A percentile compares a stretch with the other conserved stretches of the same genome.
Conservation (phyloP, 1,139 yeast genomes). For the Diutina sp. region DNA sequence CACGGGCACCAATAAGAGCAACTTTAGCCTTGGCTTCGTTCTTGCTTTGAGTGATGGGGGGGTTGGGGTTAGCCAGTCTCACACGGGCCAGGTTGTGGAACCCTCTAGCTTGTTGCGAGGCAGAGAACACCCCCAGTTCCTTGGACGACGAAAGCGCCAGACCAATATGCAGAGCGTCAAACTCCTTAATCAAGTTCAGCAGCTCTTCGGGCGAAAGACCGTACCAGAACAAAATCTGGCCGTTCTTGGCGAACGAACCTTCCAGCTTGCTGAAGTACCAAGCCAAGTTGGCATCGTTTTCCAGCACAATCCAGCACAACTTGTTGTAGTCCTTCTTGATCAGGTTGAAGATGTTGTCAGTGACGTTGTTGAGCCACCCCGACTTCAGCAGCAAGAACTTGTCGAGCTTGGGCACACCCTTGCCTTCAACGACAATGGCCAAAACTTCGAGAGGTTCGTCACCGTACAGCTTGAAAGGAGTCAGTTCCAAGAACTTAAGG, state of each 20-base stretch:
- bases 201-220: conserved; percentile 64
- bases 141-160: conserved; percentile 25
- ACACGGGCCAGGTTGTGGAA: conserved; percentile 11
- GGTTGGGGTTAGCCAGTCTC: conserved; percentile 50
- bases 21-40: conserved; percentile 55
- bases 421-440: conserved; percentile 52
- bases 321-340: conserved; percentile 61
- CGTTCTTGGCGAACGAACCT: conserved; percentile 85
- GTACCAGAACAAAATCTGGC: conserved; percentile 89
- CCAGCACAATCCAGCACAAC: conserved; percentile 82
- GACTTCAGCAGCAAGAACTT: conserved; percentile 78
- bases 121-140: conserved; percentile 29
- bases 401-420: conserved; percentile 58
- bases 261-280: conserved; percentile 93
- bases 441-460: conserved; percentile 94
- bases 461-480: conserved; percentile 68
- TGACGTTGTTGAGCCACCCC: conserved; percentile 96
- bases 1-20: conserved; percentile 97
- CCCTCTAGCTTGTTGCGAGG: conserved; percentile 29
- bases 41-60: conserved; percentile 51
- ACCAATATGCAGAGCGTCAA: conserved; percentile 31
- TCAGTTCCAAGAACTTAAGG: conserved; percentile 54
- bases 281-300: conserved; percentile 79
- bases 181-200: conserved; percentile 51
- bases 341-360: conserved; percentile 85